A percentile compares a stretch with the other conserved stretches of the same genome.
These are phyloP conservation scores for Rhynchosporium agropyri DNA, from an alignment of 2,329 filamentous ascomycete species.

Conservation along the genomic window DNA sequence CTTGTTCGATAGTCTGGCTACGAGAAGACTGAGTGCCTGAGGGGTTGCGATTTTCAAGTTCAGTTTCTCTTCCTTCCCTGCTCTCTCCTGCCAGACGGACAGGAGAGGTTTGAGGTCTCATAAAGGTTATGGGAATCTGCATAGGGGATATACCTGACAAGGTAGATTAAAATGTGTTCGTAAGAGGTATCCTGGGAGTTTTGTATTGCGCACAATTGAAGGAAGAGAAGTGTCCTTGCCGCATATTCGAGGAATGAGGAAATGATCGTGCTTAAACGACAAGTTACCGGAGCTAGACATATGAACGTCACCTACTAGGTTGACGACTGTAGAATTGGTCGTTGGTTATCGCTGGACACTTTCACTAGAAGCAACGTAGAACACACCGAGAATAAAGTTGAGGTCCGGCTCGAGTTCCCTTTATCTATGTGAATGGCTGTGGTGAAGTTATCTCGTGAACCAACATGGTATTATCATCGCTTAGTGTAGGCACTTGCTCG, in stretches of 20 bases:
- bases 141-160: background rate
- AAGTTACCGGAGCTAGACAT: background rate
- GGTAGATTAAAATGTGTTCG: no score
- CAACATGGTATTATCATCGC: no score
- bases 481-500: background rate
- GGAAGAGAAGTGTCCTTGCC: no score
- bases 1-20: constrained; percentile 19
- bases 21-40: background rate
- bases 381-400: background rate
- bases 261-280: background rate
- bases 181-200: no score
- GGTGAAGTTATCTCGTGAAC: no score
- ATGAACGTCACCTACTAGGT: constrained; percentile 2
- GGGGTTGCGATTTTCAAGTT: constrained; percentile 3
- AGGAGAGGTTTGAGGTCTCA: background rate
- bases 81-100: background rate
- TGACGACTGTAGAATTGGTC: background rate
- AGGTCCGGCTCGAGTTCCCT: background rate
- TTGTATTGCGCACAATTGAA: no score
- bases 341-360: background rate
- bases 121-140: background rate
- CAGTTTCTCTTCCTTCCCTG: background rate
- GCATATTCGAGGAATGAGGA: background rate
- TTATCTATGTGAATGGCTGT: no score
- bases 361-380: background rate